A percentile compares a stretch with the other conserved stretches of the same genome.
These are phyloP conservation scores for Odontarrhena argentea DNA, from an alignment of 345 rosid genomes.

Conservation along the genomic window DNA sequence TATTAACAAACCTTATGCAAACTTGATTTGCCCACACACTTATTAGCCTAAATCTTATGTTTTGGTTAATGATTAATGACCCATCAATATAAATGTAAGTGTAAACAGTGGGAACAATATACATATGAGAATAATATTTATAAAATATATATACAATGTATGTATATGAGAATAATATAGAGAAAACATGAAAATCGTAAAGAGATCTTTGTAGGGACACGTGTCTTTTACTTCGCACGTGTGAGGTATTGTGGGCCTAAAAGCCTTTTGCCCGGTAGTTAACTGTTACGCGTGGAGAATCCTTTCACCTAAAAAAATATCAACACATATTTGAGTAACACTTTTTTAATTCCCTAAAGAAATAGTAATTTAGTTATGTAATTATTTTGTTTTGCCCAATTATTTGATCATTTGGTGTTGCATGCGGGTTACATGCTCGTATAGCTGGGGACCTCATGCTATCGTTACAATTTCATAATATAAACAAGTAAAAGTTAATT, in stretches of 20 bases:
- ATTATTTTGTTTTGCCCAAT: conserved; percentile 26
- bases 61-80: too few species aligned
- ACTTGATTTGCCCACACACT: too few species aligned
- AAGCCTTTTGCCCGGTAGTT: conserved; percentile 39
- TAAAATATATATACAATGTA: too few species aligned
- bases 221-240: conserved; percentile 41
- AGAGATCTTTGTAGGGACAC: conserved; percentile 48
- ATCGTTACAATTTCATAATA: background rate
- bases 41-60: too few species aligned
- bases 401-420: conserved; percentile 32
- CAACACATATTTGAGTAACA: background rate
- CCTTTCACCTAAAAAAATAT: conserved; percentile 13
- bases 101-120: too few species aligned
- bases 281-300: conserved; percentile 33
- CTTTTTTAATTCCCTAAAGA: conserved; percentile 15
- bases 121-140: too few species aligned
- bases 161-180: too few species aligned
- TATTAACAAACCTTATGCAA: too few species aligned
- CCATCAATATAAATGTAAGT: too few species aligned
- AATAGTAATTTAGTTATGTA: conserved; percentile 11
- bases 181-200: conserved; percentile 28
- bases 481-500: background rate
- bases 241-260: conserved; percentile 40
- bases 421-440: conserved; percentile 37
- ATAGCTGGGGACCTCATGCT: conserved; percentile 35